Base-by-base conservation (phyloP, 768 basidiomycete genomes). In the Tricholoma sp. region DNA sequence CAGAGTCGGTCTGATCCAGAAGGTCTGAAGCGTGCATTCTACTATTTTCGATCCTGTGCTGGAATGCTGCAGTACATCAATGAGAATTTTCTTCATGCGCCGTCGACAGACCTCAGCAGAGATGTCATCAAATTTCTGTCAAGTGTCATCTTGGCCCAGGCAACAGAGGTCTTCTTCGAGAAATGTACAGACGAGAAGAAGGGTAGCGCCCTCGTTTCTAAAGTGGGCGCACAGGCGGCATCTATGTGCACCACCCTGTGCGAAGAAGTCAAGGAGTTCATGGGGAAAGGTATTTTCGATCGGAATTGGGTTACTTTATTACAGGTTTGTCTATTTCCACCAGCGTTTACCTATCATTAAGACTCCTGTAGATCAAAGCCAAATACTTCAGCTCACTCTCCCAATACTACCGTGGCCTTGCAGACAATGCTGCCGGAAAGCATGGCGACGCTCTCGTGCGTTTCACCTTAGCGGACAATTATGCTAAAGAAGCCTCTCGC, bases 41-140 rank as follows among this genome's bases (percentile, higher is more conserved):
- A 92, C 73, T 95, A 93, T 73, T 91, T 93, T 65, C 79, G 89
- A 16, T 85, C 89, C 10, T 86, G 90, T 41, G 92, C 95, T 2
- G 97, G 97, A 18, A 97, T 99, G 93, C 84, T 98, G 67, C 93
- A 87, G 5, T 99, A 98, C 70, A 94, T 99, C 77, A 98, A 98
- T 75, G 97, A 99, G 72, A 98, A 99, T 81, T 99, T 99, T 71
- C 77, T 99, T 0, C 97, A 99, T 65, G 97, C 96, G 0, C 97
- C 97, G 0, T 94, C 91, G 19, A 97, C 92, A 1, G 97, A 98
- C 73, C 83, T 98, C 46, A 89, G 88, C 65, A 81, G 93, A 18
- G 96, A 98, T 58, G 92, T 98, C 55, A 82, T 99, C 78, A 95
- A 96, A 71, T 91, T 96, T 63, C 78, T 97, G 37, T 85, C 94